A percentile compares a stretch with the other conserved stretches of the same genome.
These are phyloP conservation scores for Jackrogersella minutella DNA, from an alignment of 495 filamentous ascomycete species.

Conservation along the genomic window DNA sequence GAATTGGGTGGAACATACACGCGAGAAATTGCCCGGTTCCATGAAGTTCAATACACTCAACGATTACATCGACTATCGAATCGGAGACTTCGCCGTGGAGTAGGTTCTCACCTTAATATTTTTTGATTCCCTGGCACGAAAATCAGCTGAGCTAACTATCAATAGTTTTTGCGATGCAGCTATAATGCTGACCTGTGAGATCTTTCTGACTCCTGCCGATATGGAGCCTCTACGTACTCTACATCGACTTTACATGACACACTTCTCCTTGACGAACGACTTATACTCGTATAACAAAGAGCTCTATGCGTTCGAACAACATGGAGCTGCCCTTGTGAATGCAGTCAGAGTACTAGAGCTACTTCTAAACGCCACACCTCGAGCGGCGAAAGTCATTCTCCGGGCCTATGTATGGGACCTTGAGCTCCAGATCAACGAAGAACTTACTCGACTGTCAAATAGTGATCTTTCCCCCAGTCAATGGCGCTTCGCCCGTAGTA, in stretches of 20 bases:
- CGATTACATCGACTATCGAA: slow-evolving; percentile 9
- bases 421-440: slow-evolving; percentile 6
- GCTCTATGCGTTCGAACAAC: not conserved
- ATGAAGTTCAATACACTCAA: slow-evolving; percentile 3
- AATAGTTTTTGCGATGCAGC: slow-evolving; percentile 15
- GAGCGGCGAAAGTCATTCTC: slow-evolving; percentile 12
- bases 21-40: not conserved
- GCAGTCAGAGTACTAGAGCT: not conserved
- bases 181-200: slow-evolving; percentile 9
- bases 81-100: slow-evolving; percentile 12
- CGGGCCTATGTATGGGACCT: slow-evolving; percentile 6
- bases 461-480: not conserved
- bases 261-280: slow-evolving; percentile 4
- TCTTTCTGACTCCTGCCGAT: not conserved
- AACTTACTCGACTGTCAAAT: not conserved
- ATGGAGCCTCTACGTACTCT: not conserved
- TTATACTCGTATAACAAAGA: slow-evolving; percentile 13
- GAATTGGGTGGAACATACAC: slow-evolving; percentile 17
- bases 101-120: not conserved
- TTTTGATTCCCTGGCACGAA: too few relatives aligned
- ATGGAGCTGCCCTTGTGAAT: not conserved
- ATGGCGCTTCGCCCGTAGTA: slow-evolving; percentile 1
- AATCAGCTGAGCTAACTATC: not conserved
- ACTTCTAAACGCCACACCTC: not conserved
- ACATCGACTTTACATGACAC: not conserved